phyloP scores from a whole-genome alignment of 83 land plant genomes.

The Isoetes engelmannii region DNA sequence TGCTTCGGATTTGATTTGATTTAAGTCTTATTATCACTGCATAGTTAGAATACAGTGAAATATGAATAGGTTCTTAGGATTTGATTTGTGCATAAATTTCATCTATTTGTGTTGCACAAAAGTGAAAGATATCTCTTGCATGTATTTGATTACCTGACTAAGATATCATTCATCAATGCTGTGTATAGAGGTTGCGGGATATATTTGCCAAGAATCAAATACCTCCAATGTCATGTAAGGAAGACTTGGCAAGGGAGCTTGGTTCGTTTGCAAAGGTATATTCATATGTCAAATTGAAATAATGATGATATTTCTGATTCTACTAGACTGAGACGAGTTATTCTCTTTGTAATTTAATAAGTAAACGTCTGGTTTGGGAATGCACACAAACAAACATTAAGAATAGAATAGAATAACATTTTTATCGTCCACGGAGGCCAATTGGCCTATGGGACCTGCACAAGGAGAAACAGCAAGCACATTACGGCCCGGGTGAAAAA shows the following conservation, averaged over 20 bases:
- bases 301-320: background rate
- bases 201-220: constrained; percentile 17
- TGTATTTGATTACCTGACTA: no score
- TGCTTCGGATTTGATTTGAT: no score
- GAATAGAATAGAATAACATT: constrained; percentile 24
- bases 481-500: no score
- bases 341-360: constrained; percentile 1
- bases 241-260: constrained; percentile 28
- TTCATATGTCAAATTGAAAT: background rate
- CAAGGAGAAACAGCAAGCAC: no score
- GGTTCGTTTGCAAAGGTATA: constrained; percentile 25
- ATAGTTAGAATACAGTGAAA: background rate
- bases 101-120: background rate
- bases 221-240: constrained; percentile 31
- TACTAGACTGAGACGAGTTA: background rate
- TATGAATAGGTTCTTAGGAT: background rate
- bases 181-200: constrained; percentile 10
- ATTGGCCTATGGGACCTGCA: no score
- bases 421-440: no score
- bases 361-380: constrained; percentile 34
- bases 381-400: constrained; percentile 21
- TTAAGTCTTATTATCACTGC: background rate
- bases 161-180: background rate
- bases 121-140: no score
- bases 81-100: background rate